These are phyloP conservation scores for Mycena latifolia DNA, from an alignment of 768 basidiomycete genomes.

Conservation along the genomic window DNA sequence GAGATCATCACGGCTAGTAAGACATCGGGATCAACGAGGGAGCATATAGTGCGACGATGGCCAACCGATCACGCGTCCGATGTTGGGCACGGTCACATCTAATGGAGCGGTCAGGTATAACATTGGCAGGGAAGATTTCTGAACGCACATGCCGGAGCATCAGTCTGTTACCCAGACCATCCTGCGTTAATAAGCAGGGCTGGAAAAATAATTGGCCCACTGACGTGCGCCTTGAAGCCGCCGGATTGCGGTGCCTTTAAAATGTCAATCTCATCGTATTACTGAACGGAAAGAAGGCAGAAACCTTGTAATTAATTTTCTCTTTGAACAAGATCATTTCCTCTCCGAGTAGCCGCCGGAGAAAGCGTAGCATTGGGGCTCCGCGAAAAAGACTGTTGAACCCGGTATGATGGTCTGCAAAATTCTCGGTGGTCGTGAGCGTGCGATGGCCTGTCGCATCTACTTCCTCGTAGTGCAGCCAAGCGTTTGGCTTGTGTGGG, in stretches of 20 bases:
- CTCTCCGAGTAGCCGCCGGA: constrained; percentile 25
- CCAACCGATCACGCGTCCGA: constrained; percentile 25
- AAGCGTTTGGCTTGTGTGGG: constrained; percentile 27
- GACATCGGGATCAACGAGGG: background rate
- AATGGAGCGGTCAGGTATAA: background rate
- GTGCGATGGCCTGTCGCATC: constrained; percentile 9
- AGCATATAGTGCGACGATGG: background rate
- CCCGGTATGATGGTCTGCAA: constrained; percentile 30
- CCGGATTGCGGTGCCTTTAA: constrained; percentile 23
- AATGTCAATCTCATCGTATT: too few relatives aligned
- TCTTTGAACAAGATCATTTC: constrained; percentile 36
- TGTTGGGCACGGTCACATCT: constrained; percentile 26
- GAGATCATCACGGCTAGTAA: constrained; percentile 26
- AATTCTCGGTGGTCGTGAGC: constrained; percentile 31
- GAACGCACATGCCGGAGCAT: constrained; percentile 28
- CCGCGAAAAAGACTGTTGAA: constrained; percentile 31
- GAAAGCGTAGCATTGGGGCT: constrained; percentile 6
- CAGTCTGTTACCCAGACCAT: constrained; percentile 4
- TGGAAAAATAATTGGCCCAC: background rate
- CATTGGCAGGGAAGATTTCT: background rate
- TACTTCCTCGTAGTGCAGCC: constrained; percentile 36
- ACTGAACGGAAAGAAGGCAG: background rate
- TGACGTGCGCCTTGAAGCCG: constrained; percentile 33
- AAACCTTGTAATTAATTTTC: constrained; percentile 37
- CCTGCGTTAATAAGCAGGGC: background rate